Percentiles rank a stretch among this genome's conserved stretches.
Evolutionary conservation across 208 protist genomes (phyloP).

Genomic region (Trypanosoma theileri): DNA sequence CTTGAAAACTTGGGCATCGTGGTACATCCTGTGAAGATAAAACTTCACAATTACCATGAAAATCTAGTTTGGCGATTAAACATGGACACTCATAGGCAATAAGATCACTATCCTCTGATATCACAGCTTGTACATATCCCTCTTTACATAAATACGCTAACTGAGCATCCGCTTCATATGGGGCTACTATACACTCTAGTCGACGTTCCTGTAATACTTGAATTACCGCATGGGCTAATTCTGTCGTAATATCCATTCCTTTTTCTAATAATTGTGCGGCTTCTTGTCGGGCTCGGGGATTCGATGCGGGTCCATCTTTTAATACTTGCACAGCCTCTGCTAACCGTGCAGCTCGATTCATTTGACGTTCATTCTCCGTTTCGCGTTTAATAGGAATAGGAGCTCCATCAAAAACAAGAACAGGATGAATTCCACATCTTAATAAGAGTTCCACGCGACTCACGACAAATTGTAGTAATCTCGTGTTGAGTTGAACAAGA

Average conservation of each 20-base stretch:
- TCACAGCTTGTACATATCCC: slow-evolving; percentile 90
- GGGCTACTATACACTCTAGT: slow-evolving; percentile 96
- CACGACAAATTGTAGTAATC: slow-evolving; percentile 31
- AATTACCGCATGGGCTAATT: slow-evolving; percentile 78
- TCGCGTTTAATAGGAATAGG: slow-evolving; percentile 76
- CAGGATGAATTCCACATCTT: slow-evolving; percentile 63
- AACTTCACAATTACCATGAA: slow-evolving; percentile 27
- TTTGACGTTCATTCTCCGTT: slow-evolving; percentile 57
- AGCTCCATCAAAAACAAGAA: slow-evolving; percentile 83
- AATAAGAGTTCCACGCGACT: slow-evolving; percentile 41
- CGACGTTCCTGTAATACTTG: slow-evolving; percentile 65
- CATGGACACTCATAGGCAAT: slow-evolving; percentile 94
- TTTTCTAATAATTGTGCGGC: slow-evolving; percentile 57
- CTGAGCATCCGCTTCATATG: slow-evolving; percentile 99
- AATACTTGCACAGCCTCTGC: slow-evolving; percentile 41
- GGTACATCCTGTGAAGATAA: slow-evolving; percentile 21
- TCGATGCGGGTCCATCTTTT: slow-evolving; percentile 36
- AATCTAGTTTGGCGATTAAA: slow-evolving; percentile 78
- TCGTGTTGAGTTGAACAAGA: slow-evolving; percentile 17
- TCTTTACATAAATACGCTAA: slow-evolving; percentile 93
- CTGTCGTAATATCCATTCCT: slow-evolving; percentile 74
- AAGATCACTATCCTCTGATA: slow-evolving; percentile 99
- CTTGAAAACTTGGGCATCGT: slow-evolving; percentile 23
- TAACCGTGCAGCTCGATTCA: slow-evolving; percentile 37
- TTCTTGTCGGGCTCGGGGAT: slow-evolving; percentile 30